phyloP scores from a whole-genome alignment of 2,329 filamentous ascomycete genomes.

The Exophiala sp. region DNA sequence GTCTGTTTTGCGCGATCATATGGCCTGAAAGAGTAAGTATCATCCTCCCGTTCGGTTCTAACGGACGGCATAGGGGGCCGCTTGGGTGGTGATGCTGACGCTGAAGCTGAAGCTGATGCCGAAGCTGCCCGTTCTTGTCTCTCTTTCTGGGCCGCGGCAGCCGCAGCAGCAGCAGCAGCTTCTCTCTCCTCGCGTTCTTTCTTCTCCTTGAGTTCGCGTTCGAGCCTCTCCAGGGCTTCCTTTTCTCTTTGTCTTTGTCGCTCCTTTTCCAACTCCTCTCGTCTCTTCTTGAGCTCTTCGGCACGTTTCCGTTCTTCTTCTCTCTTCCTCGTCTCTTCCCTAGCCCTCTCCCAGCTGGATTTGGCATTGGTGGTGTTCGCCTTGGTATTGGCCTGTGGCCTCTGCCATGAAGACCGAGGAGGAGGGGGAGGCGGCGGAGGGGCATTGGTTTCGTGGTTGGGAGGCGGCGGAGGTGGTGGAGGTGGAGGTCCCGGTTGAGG shows the following conservation, averaged over 20 bases:
- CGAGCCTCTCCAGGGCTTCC: slow-evolving; percentile 26
- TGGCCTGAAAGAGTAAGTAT: slow-evolving; percentile 66
- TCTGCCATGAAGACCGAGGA: slow-evolving; percentile 29
- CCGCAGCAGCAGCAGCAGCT: slow-evolving; percentile 32
- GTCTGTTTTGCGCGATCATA: slow-evolving; percentile 62
- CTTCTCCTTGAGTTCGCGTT: slow-evolving; percentile 32
- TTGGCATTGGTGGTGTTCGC: slow-evolving; percentile 24
- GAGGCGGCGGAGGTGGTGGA: slow-evolving; percentile 13
- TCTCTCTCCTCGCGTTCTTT: slow-evolving; percentile 34
- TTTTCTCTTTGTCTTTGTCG: slow-evolving; percentile 28
- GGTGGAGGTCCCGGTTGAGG: slow-evolving; percentile 8
- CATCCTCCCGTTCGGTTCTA: slow-evolving; percentile 47
- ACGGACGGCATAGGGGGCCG: slow-evolving; percentile 35
- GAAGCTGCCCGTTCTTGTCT: slow-evolving; percentile 53
- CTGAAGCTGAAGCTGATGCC: slow-evolving; percentile 34
- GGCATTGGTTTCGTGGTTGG: slow-evolving; percentile 10
- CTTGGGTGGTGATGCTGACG: slow-evolving; percentile 28
- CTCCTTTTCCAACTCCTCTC: slow-evolving; percentile 27
- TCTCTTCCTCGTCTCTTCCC: slow-evolving; percentile 30
- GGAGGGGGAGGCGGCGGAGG: slow-evolving; percentile 26
- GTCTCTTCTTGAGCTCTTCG: slow-evolving; percentile 26
- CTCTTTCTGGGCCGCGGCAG: slow-evolving; percentile 26
- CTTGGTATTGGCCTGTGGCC: slow-evolving; percentile 25
- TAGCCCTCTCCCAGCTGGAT: slow-evolving; percentile 29
- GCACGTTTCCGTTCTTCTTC: slow-evolving; percentile 28